Evolutionary conservation across 768 basidiomycete species (phyloP).

Genomic region (Lanmaoa rubissima): DNA sequence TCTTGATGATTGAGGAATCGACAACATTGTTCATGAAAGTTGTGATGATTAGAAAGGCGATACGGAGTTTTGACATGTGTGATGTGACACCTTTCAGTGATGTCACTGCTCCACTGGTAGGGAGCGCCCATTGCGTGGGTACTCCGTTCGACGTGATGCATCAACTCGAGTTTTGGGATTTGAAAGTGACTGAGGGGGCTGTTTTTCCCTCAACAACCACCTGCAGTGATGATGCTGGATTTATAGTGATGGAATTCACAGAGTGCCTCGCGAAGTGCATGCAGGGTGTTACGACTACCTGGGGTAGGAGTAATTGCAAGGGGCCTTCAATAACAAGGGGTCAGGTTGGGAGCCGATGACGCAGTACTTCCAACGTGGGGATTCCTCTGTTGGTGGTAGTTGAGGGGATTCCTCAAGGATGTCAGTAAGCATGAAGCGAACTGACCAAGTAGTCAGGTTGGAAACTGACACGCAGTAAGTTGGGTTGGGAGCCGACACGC

Average conservation of each 20-base stretch:
- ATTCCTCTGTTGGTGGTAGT: too few relatives aligned
- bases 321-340: too few relatives aligned
- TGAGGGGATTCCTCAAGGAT: too few relatives aligned
- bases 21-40: constrained; percentile 11
- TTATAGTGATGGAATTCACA: constrained; percentile 12
- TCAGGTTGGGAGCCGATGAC: too few relatives aligned
- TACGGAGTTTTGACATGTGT: too few relatives aligned
- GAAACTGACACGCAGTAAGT: too few relatives aligned
- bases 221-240: not conserved
- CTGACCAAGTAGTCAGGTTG: too few relatives aligned
- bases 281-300: too few relatives aligned
- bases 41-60: not conserved
- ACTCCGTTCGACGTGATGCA: constrained; percentile 15
- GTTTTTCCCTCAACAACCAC: constrained; percentile 7
- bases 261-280: not conserved
- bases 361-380: too few relatives aligned
- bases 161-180: constrained; percentile 25
- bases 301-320: too few relatives aligned
- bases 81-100: constrained; percentile 13
- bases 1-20: constrained; percentile 7
- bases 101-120: constrained; percentile 16
- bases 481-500: too few relatives aligned
- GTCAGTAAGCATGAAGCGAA: too few relatives aligned
- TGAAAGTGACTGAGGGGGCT: constrained; percentile 3
- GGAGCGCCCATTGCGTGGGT: constrained; percentile 31